These are phyloP conservation scores for Tolypocladium ophioglossoides DNA, from an alignment of 2,329 filamentous ascomycete species.

Conservation along the genomic window DNA sequence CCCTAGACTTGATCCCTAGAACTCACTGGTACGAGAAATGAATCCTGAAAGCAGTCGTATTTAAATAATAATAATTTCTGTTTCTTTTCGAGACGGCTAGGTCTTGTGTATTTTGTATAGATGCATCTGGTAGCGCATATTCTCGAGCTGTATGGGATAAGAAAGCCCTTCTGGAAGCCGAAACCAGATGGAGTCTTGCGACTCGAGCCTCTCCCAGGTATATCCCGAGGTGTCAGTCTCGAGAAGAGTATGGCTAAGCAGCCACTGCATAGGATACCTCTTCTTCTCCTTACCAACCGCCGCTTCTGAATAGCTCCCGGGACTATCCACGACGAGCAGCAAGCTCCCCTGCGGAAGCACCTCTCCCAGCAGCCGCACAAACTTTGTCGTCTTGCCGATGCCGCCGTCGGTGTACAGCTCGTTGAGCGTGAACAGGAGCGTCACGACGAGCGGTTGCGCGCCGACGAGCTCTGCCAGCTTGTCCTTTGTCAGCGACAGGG, in stretches of 20 bases:
- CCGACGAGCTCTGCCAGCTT: conserved; percentile 22
- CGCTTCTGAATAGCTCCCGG: conserved; percentile 84
- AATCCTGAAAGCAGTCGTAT: neutral
- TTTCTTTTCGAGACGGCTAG: neutral
- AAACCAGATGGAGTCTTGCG: conserved; percentile 78
- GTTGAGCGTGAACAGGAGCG: conserved; percentile 88
- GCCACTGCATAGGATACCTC: conserved; percentile 87
- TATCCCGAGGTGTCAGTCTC: conserved; percentile 24
- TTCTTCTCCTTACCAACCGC: conserved; percentile 51
- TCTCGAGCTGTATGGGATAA: conserved; percentile 81
- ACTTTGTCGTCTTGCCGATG: conserved; percentile 59
- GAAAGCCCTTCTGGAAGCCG: conserved; percentile 54
- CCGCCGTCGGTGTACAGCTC: conserved; percentile 80
- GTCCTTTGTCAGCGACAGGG: conserved; percentile 28
- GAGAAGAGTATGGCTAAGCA: conserved; percentile 73
- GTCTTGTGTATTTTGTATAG: conserved; percentile 45
- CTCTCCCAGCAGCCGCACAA: conserved; percentile 61
- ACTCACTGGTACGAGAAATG: neutral
- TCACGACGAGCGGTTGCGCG: conserved; percentile 47
- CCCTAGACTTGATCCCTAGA: neutral
- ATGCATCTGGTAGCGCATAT: conserved; percentile 93
- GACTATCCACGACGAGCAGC: conserved; percentile 82
- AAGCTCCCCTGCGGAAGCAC: conserved; percentile 48
- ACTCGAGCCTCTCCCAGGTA: conserved; percentile 64
- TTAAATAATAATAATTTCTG: neutral